A percentile compares a stretch with the other conserved stretches of the same genome.
Evolutionary conservation across 2,329 filamentous ascomycete species (phyloP).

Genomic region (Stylonectria norvegica): DNA sequence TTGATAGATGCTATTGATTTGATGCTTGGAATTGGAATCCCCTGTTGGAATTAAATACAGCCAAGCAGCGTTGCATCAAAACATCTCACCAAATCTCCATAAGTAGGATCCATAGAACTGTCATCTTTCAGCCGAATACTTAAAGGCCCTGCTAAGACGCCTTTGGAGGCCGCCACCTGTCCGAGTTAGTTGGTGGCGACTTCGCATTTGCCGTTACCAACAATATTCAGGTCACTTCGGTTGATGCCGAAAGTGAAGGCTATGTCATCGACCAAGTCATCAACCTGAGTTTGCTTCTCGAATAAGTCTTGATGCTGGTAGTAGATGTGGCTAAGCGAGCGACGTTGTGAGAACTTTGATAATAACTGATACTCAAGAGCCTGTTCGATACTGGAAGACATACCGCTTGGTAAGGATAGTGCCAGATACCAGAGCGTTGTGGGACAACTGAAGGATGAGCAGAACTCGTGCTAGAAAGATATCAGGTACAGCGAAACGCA

Average conservation of each 20-base stretch:
- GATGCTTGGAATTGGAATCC: slow-evolving; percentile 56
- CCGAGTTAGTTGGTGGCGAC: slow-evolving; percentile 11
- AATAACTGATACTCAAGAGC: too few relatives aligned
- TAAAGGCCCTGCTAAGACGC: slow-evolving; percentile 61
- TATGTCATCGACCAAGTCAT: slow-evolving; percentile 70
- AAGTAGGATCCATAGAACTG: slow-evolving; percentile 32
- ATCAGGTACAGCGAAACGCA: not conserved
- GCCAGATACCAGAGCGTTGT: slow-evolving; percentile 55
- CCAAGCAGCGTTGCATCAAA: not conserved
- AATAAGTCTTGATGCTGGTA: slow-evolving; percentile 75
- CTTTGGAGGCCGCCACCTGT: slow-evolving; percentile 71
- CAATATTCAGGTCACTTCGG: slow-evolving; percentile 67
- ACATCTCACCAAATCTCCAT: slow-evolving; percentile 28
- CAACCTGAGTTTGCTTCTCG: slow-evolving; percentile 62
- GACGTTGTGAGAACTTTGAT: too few relatives aligned
- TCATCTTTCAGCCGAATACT: slow-evolving; percentile 44
- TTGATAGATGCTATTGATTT: slow-evolving; percentile 49
- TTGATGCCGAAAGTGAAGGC: slow-evolving; percentile 65
- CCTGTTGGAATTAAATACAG: slow-evolving; percentile 40
- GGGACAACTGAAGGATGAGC: slow-evolving; percentile 56
- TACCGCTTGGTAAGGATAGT: slow-evolving; percentile 61
- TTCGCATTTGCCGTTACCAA: slow-evolving; percentile 35
- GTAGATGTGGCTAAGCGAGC: slow-evolving; percentile 63
- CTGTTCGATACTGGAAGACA: too few relatives aligned
- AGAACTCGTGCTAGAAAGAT: slow-evolving; percentile 50